Percentiles rank a stretch among this genome's conserved stretches.
Evolutionary conservation across 1,139 yeast genomes (phyloP).

Genomic region (Blastobotrys malaysiensis): DNA sequence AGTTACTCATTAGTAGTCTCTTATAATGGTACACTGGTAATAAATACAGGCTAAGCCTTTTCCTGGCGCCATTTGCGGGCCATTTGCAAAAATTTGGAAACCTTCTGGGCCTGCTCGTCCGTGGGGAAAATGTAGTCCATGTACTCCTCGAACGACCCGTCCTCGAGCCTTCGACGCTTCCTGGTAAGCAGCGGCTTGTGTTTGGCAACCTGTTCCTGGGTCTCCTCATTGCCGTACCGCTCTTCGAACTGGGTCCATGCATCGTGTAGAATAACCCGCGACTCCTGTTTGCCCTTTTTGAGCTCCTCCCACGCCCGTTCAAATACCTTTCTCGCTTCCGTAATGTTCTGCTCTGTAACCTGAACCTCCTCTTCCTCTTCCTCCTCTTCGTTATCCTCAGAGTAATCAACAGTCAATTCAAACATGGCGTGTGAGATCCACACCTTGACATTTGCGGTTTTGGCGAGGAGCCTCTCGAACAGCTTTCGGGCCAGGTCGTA

Average conservation of each 20-base stretch:
- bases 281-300: constrained; percentile 39
- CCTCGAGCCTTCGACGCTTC: constrained; percentile 40
- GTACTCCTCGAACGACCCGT: constrained; percentile 51
- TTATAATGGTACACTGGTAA: neutral
- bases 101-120: constrained; percentile 33
- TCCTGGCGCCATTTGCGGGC: constrained; percentile 54
- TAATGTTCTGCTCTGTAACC: constrained; percentile 40
- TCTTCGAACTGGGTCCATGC: constrained; percentile 64
- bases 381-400: constrained; percentile 33
- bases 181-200: constrained; percentile 57
- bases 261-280: constrained; percentile 52
- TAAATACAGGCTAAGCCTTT: neutral
- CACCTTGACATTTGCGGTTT: constrained; percentile 36
- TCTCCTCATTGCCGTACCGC: constrained; percentile 49
- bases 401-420: constrained; percentile 58
- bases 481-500: constrained; percentile 53
- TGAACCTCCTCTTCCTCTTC: constrained; percentile 42
- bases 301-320: constrained; percentile 47
- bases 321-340: constrained; percentile 52
- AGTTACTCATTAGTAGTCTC: too few species aligned
- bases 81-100: constrained; percentile 53
- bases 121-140: constrained; percentile 62
- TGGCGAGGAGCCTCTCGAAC: constrained; percentile 41
- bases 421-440: constrained; percentile 72
- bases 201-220: constrained; percentile 36